Percentiles rank a stretch among this genome's conserved stretches.
phyloP scores from a whole-genome alignment of 1,284 basidiomycete species.

The Sporisorium exsertum region DNA sequence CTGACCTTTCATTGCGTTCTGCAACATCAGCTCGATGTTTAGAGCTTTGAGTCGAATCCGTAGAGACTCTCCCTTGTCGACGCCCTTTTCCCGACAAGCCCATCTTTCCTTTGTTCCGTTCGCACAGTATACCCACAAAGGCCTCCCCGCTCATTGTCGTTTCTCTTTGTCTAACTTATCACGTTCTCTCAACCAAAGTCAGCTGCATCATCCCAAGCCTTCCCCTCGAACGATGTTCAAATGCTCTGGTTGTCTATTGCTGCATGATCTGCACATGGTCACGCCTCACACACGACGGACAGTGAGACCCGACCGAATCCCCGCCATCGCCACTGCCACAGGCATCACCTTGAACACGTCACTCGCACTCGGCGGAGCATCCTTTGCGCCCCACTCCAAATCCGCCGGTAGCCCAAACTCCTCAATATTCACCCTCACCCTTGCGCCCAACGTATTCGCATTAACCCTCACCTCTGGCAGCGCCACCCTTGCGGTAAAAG shows the following conservation, averaged over 20 bases:
- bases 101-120: neutral
- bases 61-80: neutral
- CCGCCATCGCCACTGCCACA: constrained; percentile 29
- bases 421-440: constrained; percentile 41
- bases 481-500: constrained; percentile 31
- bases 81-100: neutral
- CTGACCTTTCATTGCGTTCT: neutral
- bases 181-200: neutral
- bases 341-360: constrained; percentile 25
- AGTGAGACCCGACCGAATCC: constrained; percentile 26
- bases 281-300: constrained; percentile 23
- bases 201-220: neutral
- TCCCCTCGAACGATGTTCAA: neutral
- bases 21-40: neutral
- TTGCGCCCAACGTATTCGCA: constrained; percentile 15
- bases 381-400: constrained; percentile 33
- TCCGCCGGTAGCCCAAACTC: constrained; percentile 42
- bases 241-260: neutral
- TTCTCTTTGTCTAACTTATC: neutral
- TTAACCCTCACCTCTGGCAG: constrained; percentile 45
- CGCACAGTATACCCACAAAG: neutral
- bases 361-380: constrained; percentile 15
- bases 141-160: neutral
- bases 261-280: neutral
- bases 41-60: neutral